Base-by-base conservation (phyloP, 192 early-diverging fungal species). In the Chytriomyces confervae region DNA sequence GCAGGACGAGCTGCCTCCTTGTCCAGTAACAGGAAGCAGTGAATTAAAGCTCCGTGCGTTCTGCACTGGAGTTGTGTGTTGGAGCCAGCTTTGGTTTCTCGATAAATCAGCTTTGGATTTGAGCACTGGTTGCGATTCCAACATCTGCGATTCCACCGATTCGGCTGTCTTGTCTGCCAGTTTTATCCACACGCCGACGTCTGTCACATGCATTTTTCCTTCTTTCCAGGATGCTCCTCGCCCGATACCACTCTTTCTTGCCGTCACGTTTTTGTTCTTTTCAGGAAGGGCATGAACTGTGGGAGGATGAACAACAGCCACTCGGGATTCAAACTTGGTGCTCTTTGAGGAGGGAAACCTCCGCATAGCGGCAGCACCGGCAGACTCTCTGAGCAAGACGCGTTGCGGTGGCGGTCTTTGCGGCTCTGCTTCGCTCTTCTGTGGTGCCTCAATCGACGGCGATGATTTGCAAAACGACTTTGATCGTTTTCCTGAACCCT, bases 141-240 rank as follows among this genome's bases (percentile, higher is more conserved):
- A 36, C 36, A 36, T 36, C 36, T 36, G 36, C 36, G 53, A 57
- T 57, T 57, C 53, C 16, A 13, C 53, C 13, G 53, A 57, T 13
- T n/a, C 20, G 0, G 53, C 13, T n/a, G 53, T 51, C 53, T 57
- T 50, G 5, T 20, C 47, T 27, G 69, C 69, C 47, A 70, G 51
- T 11, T 44, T 10, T 16, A 76, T 66, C 74, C 74, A 76, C 11
- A 24, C 63, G 6, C 74, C 74, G 10, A 76, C 63, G 62, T 76
- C 74, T 10, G 47, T 66, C 7, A 76, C 64, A 7, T 50, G 36
- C 74, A 76, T 76, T 76, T 49, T 61, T 9, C 63, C 63, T 11
- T 66, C 74, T 51, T 62, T 27, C 74, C 74, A 76, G n/a, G 63
- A 66, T 36, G 74, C 74, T 11, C 62, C 74, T 62, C 74, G 74